Base-by-base conservation (phyloP, 108 stramenopile genomes). In the Nannochloropsis salina region DNA sequence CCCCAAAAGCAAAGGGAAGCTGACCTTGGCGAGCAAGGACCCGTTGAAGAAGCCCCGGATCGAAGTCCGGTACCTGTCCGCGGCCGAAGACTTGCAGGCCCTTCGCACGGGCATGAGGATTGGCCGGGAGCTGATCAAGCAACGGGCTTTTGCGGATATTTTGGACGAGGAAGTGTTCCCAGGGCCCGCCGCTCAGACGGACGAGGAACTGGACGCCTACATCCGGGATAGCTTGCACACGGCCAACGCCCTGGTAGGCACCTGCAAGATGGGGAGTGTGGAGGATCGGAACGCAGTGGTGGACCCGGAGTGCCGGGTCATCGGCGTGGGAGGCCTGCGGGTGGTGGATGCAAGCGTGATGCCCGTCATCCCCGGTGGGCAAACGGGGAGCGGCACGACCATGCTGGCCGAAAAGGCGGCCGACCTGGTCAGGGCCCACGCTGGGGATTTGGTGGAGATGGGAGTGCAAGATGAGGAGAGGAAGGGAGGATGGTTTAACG, bases 321-420 rank as follows among this genome's bases (percentile, higher is more conserved):
- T 79, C 31, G 88, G 88, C 5, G 82, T 85, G 12, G 5, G 61
- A 11, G 51, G 74, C 40, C 83, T 88, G 21, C 44, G 88, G 79
- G 88, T 88, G 9, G 82, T 88, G 43, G 88, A 88, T 44, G 82
- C 88, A 5, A 83, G 82, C 18, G 88, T 88, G 21, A 88, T 88
- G 88, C 88, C 88, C 31, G 61, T n/a, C 2, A 83, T 88, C 9
- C 88, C 88, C 15, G 88, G 88, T 12, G 88, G 88, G 21, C 88
- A 88, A 45, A 83, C 85, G 9, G 85, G 84, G 44, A 82, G 84
- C 11, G 74, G 43, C 20, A 83, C 85, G 1, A 44, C 82, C 21
- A 88, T 88, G 88, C 85, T 88, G 20, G 88, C 88, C 4, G 88
- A 88, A 22, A 88, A 85, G 43, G 88, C 88, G 18, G 88, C 88